Evolutionary conservation across 164 flowering plant species (phyloP).

Genomic region (Berberis vulgaris): DNA sequence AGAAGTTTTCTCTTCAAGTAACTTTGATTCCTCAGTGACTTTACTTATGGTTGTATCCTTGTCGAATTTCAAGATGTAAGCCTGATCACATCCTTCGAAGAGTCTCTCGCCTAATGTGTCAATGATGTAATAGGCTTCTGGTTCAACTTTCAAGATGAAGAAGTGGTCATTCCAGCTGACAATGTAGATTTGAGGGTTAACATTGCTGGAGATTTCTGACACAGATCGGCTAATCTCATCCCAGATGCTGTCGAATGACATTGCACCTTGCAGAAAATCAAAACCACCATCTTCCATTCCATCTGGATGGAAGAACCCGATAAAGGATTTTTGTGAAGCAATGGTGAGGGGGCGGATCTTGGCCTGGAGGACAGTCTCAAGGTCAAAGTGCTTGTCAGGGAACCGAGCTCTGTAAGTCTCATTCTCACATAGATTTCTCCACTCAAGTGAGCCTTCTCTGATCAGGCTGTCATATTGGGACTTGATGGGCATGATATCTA

Average conservation of each 20-base stretch:
- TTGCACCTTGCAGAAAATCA: conserved; percentile 81
- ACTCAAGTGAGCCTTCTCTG: conserved; percentile 87
- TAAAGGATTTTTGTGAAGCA: conserved; percentile 56
- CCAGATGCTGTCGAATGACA: conserved; percentile 98
- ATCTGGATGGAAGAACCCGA: conserved; percentile 91
- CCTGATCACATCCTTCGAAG: conserved; percentile 86
- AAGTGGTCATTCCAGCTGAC: conserved; percentile 99
- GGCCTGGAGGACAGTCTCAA: conserved; percentile 89
- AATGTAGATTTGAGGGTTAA: conserved; percentile 46
- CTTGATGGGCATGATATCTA: conserved; percentile 66
- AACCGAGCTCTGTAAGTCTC: conserved; percentile 57
- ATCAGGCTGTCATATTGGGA: conserved; percentile 85
- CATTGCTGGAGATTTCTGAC: conserved; percentile 14
- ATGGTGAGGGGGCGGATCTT: conserved; percentile 70
- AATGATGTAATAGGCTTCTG: conserved; percentile 80
- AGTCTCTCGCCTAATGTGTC: conserved; percentile 97
- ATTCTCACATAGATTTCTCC: conserved; percentile 90
- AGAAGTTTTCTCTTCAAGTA: conserved; percentile 35
- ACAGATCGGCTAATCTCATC: conserved; percentile 59
- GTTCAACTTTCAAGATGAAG: conserved; percentile 80
- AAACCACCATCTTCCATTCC: conserved; percentile 68
- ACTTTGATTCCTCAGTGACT: conserved; percentile 22
- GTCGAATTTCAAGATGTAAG: conserved; percentile 83
- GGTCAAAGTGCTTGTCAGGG: conserved; percentile 96
- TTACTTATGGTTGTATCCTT: conserved; percentile 39